phyloP scores from a whole-genome alignment of 1,284 basidiomycete species.

The Cerrena zonata region DNA sequence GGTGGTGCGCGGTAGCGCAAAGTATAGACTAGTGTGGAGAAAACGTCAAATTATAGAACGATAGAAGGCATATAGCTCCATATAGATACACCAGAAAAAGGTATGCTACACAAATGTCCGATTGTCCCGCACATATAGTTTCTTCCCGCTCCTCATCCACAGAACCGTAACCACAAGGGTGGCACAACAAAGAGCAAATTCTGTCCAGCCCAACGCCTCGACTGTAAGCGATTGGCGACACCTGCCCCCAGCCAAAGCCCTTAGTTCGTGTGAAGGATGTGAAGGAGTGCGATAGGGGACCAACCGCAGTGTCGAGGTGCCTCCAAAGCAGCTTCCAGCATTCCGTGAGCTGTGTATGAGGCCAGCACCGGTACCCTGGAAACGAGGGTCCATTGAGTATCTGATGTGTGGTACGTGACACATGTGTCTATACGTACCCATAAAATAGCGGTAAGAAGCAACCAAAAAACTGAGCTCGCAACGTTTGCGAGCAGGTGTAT shows the following conservation, averaged over 20 bases:
- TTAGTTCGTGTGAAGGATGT: constrained; percentile 11
- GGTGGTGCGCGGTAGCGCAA: too few relatives aligned
- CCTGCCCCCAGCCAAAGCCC: constrained; percentile 27
- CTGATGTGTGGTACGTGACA: too few relatives aligned
- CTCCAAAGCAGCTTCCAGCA: constrained; percentile 52
- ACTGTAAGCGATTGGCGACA: constrained; percentile 68
- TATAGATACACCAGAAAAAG: background rate
- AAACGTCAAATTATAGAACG: background rate
- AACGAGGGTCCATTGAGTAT: too few relatives aligned
- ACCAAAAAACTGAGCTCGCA: constrained; percentile 71
- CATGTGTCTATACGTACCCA: constrained; percentile 45
- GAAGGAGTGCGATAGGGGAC: constrained; percentile 13
- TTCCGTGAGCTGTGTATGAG: constrained; percentile 56
- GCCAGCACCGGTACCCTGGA: constrained; percentile 59
- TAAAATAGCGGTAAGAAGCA: constrained; percentile 53
- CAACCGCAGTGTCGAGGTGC: constrained; percentile 47
- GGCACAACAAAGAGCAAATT: constrained; percentile 60
- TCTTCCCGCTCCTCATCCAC: constrained; percentile 50
- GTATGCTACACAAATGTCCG: constrained; percentile 32
- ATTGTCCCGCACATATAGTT: constrained; percentile 41
- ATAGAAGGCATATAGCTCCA: too few relatives aligned
- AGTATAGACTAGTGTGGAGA: background rate
- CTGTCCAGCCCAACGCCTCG: constrained; percentile 69
- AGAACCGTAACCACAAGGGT: constrained; percentile 53
- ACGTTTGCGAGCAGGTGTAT: constrained; percentile 64